phyloP scores from a whole-genome alignment of 768 basidiomycete genomes.

The Cubamyces lactineus region DNA sequence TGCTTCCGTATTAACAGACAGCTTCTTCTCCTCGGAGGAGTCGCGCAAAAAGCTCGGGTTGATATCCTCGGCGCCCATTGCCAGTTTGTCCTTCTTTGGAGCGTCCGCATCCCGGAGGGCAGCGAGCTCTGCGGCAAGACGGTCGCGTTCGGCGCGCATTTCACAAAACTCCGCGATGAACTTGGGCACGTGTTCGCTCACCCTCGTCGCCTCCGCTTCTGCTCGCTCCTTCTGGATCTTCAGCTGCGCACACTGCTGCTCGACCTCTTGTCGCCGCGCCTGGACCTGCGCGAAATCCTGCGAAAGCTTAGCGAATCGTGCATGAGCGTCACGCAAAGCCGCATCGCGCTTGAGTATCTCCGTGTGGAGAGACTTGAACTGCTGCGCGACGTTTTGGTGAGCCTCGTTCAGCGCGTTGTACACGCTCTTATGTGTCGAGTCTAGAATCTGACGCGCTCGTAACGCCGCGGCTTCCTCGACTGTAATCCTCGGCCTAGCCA shows the following conservation, averaged over 20 bases:
- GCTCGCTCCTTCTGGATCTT: not conserved
- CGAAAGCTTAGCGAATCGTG: not conserved
- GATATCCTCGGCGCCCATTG: not conserved
- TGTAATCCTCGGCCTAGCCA: not conserved
- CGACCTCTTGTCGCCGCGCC: not conserved
- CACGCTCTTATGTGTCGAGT: not conserved
- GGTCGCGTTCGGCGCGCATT: not conserved
- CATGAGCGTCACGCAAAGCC: not conserved
- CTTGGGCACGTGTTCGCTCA: constrained; percentile 11
- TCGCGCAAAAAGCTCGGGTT: not conserved
- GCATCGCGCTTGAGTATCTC: not conserved
- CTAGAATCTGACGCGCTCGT: not conserved
- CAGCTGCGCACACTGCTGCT: not conserved
- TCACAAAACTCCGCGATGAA: constrained; percentile 1
- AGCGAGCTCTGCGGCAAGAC: not conserved
- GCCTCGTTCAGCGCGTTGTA: not conserved
- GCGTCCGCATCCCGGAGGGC: constrained; percentile 8
- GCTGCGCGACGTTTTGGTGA: not conserved
- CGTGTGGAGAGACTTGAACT: not conserved
- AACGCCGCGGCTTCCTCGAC: not conserved
- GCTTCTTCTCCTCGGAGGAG: not conserved
- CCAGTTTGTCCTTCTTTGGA: constrained; percentile 12
- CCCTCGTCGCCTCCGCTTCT: not conserved
- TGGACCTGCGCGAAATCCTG: not conserved
- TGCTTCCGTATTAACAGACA: constrained; percentile 1